A percentile compares a stretch with the other conserved stretches of the same genome.
phyloP scores from a whole-genome alignment of 202 grass and related monocot genomes.

The Sporobolus alterniflorus region DNA sequence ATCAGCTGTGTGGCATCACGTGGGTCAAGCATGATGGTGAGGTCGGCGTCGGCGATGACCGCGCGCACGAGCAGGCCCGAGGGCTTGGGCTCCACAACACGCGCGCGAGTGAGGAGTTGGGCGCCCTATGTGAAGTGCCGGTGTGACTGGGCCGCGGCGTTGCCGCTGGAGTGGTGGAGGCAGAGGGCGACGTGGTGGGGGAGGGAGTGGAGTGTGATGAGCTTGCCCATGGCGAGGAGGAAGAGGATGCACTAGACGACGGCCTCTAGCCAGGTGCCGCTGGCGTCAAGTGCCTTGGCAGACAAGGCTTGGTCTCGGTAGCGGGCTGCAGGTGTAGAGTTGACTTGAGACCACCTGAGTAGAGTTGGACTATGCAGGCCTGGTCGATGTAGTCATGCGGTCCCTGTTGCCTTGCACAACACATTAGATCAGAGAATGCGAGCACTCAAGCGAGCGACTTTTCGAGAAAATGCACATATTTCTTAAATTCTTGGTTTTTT shows the following conservation, averaged over 20 bases:
- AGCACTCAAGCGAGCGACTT: too few species aligned
- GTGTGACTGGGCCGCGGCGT: conserved; percentile 52
- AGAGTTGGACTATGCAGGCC: too few species aligned
- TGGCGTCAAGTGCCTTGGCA: conserved; percentile 21
- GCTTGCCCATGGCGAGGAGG: conserved; percentile 54
- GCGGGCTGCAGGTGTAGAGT: too few species aligned
- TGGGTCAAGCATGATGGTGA: conserved; percentile 72
- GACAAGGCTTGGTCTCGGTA: conserved; percentile 24
- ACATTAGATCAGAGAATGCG: too few species aligned
- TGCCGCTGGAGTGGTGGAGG: conserved; percentile 51
- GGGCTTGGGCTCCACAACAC: conserved; percentile 43
- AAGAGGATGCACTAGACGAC: conserved; percentile 65
- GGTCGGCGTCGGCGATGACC: conserved; percentile 71
- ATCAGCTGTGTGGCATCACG: conserved; percentile 77
- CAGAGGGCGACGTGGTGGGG: conserved; percentile 49
- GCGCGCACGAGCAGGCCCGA: conserved; percentile 58
- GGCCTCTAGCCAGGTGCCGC: conserved; percentile 57
- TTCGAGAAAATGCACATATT: too few species aligned
- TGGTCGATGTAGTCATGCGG: too few species aligned
- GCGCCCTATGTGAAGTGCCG: conserved; percentile 80
- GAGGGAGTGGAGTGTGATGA: conserved; percentile 72
- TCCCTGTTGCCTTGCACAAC: too few species aligned
- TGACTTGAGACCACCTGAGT: too few species aligned
- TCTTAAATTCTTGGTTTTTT: too few species aligned
- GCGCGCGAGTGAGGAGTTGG: conserved; percentile 79